Evolutionary conservation across 306 rosid genomes (phyloP), one percentile per base, ranked within the genome.

Genomic region (Prunus mira): DNA sequence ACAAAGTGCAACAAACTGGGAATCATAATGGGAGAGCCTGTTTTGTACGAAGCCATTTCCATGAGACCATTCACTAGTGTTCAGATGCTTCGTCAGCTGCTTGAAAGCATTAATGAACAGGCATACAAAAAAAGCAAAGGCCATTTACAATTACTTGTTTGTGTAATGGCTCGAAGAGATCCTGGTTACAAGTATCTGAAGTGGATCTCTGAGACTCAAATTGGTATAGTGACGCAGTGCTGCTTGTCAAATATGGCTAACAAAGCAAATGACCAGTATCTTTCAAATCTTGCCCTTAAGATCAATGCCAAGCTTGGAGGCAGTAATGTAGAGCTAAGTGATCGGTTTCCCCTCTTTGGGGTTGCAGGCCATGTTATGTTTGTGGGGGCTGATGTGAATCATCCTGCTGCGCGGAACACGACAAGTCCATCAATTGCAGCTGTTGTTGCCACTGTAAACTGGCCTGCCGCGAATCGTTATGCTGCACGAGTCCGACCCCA

Each of bases 271-370:
- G 97, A 92, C 80, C 87, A 81, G 71, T 79, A 81, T 84, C 80
- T 85, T 62, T 83, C 96, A 11, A 84, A 92, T 81, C 85, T 92
- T 58, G 90, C 88, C 14, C 89, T 88, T 46, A 92, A 92, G 88
- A 87, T 92, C 78, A 92, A 90, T 79, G 97, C 97, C 57, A 92
- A 92, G 83, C 93, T 92, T 68, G 97, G 96, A 73, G 97, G 97
- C 62, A 92, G 97, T 68, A 92, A 92, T 49, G 89, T 88, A 25
- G 97, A 92, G 84, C 88, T 92, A 32, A 74, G 25, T 71, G 80
- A 81, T 13, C 67, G 81, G 66, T 85, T 88, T 55, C 86, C 92
- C 51, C 65, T 63, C 41, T 78, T 86, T 84, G 79, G 67, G 34
- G 83, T 75, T n/a, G 77, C 81, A 24, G 88, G 80, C 34, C 87